Evolutionary conservation across 306 rosid species (phyloP), one percentile per base, ranked within the genome.

Genomic region (Glycyrrhiza uralensis): DNA sequence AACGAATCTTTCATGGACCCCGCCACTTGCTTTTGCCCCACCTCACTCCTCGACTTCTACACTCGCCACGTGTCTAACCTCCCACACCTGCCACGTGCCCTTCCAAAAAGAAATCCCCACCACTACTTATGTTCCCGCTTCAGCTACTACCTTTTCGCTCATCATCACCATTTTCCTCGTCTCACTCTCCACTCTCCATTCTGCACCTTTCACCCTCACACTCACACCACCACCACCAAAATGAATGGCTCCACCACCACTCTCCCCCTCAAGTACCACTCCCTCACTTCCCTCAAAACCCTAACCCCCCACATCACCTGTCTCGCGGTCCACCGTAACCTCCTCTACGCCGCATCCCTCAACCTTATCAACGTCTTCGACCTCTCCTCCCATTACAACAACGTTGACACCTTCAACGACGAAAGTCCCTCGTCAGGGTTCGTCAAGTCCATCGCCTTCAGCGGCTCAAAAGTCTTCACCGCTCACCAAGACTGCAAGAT

Each of bases 401-500:
- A 42, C 28, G 3, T 84, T 17, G 89, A 89, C 65, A 30, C 91
- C 9, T 80, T 89, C 79, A 80, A 84, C 65, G 63, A 84, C 65
- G 63, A 76, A 20, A 76, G 64, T 30, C 59, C 77, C 3, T 1
- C 66, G 9, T 84, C 94, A 2, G 91, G 94, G 0, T 86, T 86
- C 42, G 87, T 84, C 19, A 89, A 89, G 19, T 84, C 91, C 75
- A 80, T 89, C 17, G 71, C 89, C 0, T 89, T 89, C 70, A 10
- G 2, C 14, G 42, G 38, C 30, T 54, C 76, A 2, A 86, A 9
- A n/a, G 51, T 84, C 74, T 84, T 86, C 86, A 86, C 91, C 4
- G 94, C 91, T 1, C 94, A 89, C 62, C 94, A 89, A 35, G 94
- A 89, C 67, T 62, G 85, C 30, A 89, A 89, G 74, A 86, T 86